Evolutionary conservation across 352 stramenopile species (phyloP).

Genomic region (Plasmopara muralis): DNA sequence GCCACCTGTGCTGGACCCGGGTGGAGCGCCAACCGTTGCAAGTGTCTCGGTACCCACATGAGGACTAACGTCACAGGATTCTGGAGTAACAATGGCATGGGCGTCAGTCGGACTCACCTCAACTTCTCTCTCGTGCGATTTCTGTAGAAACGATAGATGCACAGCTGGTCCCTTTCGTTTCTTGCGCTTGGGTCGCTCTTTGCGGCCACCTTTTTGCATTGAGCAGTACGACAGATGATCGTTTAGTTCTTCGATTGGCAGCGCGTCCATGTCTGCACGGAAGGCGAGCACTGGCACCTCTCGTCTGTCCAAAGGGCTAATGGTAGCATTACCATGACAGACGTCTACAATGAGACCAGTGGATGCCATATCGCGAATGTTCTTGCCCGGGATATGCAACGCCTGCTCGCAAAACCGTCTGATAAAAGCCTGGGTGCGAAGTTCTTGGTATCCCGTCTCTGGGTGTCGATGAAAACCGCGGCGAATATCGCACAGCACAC

Average conservation of each 20-base stretch:
- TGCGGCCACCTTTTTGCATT: constrained; percentile 49
- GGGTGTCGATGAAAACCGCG: constrained; percentile 85
- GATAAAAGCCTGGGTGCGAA: constrained; percentile 83
- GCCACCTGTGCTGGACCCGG: constrained; percentile 20
- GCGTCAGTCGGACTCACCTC: not conserved
- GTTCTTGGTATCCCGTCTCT: constrained; percentile 89
- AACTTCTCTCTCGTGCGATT: constrained; percentile 2
- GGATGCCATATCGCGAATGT: constrained; percentile 68
- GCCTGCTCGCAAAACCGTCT: constrained; percentile 71
- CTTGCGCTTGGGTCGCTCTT: constrained; percentile 58
- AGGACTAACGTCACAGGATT: constrained; percentile 5
- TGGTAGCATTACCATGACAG: constrained; percentile 57
- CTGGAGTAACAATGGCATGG: constrained; percentile 7
- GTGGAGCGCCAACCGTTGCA: constrained; percentile 17
- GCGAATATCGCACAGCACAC: constrained; percentile 71
- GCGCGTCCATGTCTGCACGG: constrained; percentile 93
- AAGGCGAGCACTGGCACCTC: constrained; percentile 87
- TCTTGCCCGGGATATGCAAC: constrained; percentile 68
- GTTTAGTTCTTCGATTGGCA: constrained; percentile 88
- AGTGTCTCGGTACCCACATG: constrained; percentile 27
- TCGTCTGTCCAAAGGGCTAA: constrained; percentile 41
- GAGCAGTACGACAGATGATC: constrained; percentile 75
- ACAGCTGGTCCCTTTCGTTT: constrained; percentile 41
- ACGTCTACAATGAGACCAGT: constrained; percentile 90
- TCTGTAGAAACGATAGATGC: constrained; percentile 11